A percentile compares a stretch with the other conserved stretches of the same genome.
phyloP scores from a whole-genome alignment of 495 filamentous ascomycete species.

The Penicillium diatomitis region DNA sequence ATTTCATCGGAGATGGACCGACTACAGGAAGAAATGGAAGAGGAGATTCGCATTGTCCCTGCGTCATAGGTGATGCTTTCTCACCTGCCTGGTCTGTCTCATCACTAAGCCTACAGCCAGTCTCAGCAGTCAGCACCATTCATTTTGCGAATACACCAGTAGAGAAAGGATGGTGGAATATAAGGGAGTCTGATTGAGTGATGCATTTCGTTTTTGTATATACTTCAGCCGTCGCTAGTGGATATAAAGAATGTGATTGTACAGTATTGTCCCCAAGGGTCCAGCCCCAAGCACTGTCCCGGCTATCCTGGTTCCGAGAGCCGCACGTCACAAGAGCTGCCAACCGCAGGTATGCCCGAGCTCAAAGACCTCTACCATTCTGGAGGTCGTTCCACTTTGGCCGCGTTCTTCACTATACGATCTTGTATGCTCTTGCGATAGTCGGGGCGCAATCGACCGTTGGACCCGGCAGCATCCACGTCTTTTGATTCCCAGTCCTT shows the following conservation, averaged over 20 bases:
- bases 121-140: too few species aligned
- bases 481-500: slow-evolving; percentile 30
- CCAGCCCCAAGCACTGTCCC: too few species aligned
- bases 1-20: slow-evolving; percentile 68
- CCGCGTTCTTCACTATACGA: slow-evolving; percentile 30
- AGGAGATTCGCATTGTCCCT: slow-evolving; percentile 53
- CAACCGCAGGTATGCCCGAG: not conserved
- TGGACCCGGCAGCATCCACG: slow-evolving; percentile 11
- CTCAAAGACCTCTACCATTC: slow-evolving; percentile 7
- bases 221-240: too few species aligned
- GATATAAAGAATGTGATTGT: slow-evolving; percentile 11
- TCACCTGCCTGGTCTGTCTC: too few species aligned
- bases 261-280: slow-evolving; percentile 13
- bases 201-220: too few species aligned
- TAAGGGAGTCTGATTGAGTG: too few species aligned
- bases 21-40: slow-evolving; percentile 43
- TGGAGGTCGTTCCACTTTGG: slow-evolving; percentile 26
- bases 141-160: too few species aligned
- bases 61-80: slow-evolving; percentile 4
- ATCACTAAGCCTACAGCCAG: too few species aligned
- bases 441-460: slow-evolving; percentile 18
- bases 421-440: slow-evolving; percentile 35
- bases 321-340: not conserved
- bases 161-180: too few species aligned
- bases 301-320: not conserved